Conservation (phyloP, 768 basidiomycete genomes). For the Rhizopogon vesiculosus region DNA sequence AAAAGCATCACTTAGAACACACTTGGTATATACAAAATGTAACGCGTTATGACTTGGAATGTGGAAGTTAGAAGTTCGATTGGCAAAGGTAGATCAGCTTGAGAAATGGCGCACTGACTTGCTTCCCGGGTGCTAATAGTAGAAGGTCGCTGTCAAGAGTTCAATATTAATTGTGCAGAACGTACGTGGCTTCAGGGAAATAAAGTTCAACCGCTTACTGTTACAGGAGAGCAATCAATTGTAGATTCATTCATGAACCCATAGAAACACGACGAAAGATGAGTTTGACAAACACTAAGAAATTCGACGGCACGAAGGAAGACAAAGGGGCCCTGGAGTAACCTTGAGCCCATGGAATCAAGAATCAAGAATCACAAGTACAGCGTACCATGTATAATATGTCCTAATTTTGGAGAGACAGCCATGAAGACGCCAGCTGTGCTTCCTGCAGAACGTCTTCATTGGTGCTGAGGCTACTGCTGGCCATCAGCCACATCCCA, state of each 20-base stretch:
- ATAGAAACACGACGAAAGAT: no score
- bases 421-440: no score
- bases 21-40: background rate
- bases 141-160: no score
- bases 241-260: background rate
- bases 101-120: background rate
- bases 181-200: background rate
- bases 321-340: background rate
- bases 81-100: background rate
- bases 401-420: no score
- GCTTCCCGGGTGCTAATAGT: no score
- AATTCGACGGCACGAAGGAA: background rate
- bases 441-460: no score
- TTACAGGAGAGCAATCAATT: background rate
- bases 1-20: background rate
- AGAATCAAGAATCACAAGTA: conserved; percentile 45
- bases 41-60: background rate
- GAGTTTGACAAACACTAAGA: background rate
- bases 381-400: conserved; percentile 9
- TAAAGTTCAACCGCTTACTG: background rate
- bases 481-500: no score
- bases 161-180: background rate
- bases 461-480: no score
- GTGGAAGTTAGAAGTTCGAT: background rate
- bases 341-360: background rate